Base-by-base conservation (phyloP, 1,284 basidiomycete species). In the Schizopora paradoxa region DNA sequence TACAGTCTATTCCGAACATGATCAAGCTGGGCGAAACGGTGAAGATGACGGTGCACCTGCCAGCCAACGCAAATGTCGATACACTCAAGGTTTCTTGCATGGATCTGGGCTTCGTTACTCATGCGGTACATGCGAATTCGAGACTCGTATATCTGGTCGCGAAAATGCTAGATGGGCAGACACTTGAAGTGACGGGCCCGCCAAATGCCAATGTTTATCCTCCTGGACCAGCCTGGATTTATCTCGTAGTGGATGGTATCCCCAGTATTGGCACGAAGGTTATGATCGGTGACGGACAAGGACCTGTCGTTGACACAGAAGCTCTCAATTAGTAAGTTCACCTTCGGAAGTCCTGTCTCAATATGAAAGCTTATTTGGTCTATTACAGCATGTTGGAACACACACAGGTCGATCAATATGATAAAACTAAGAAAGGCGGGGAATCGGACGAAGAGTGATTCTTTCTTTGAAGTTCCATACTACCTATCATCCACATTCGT, bases 201-300 rank as follows among this genome's bases (percentile, higher is more conserved):
- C 81, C 82, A 1, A 69, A 76, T 52, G 71, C 69, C 4, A 69
- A 68, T 36, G 62, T 90, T 11, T 88, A 91, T 53, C 86, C 86
- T 5, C 86, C 88, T 44, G 90, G 91, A 5, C 88, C 88, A 2
- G 90, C 77, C 6, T 89, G 80, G 74, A 57, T 93, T 28, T 87
- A 78, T 55, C 60, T 91, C 22, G 68, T 91, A 18, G 74, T 77
- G 1, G 71, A 82, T 51, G 86, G 74, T 13, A 66, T 90, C 5
- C 85, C 89, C 0, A 87, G 84, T 54, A 58, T 65, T 18, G 86
- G 81, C 2, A 63, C 68, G 53, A 78, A 77, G 60, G 64, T 88
- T 2, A 79, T 89, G 72, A 65, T 91, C 32, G 90, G 88, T 1
- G 70, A 77, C 54, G 84, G 83, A 8, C 58, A 60, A 41, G 66